Percentiles rank a stretch among this genome's conserved stretches.
These are phyloP conservation scores for Ustilago trichophora DNA, from an alignment of 1,284 basidiomycete genomes.

Conservation along the genomic window DNA sequence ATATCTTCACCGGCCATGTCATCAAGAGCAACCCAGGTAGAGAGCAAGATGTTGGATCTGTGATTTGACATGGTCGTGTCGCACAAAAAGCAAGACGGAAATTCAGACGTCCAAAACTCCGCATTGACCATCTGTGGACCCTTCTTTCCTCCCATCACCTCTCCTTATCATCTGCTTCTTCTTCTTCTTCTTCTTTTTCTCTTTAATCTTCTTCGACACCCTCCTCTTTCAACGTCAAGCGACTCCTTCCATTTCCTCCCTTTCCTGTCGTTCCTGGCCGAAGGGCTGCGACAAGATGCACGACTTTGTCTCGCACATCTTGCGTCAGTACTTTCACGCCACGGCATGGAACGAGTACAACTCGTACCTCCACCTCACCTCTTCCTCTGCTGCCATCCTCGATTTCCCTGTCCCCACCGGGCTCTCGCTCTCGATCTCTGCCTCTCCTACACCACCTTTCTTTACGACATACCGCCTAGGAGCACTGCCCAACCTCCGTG, in stretches of 20 bases:
- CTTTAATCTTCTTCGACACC: not conserved
- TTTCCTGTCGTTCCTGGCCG: not conserved
- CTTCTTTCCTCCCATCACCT: constrained; percentile 1
- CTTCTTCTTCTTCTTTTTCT: not conserved
- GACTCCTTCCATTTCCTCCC: too few relatives aligned
- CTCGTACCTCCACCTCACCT: constrained; percentile 86
- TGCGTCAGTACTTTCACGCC: constrained; percentile 85
- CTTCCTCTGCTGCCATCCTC: constrained; percentile 77
- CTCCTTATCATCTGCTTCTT: not conserved
- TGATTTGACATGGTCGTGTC: too few relatives aligned
- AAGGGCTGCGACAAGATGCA: constrained; percentile 42
- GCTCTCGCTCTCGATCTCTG: constrained; percentile 82
- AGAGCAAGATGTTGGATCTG: too few relatives aligned
- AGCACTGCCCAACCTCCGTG: constrained; percentile 86
- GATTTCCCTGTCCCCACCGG: constrained; percentile 84
- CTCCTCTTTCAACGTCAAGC: too few relatives aligned
- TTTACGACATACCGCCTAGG: constrained; percentile 93
- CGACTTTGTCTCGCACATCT: constrained; percentile 74
- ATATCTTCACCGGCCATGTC: too few relatives aligned
- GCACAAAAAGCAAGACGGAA: too few relatives aligned
- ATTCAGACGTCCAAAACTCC: too few relatives aligned
- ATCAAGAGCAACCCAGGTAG: too few relatives aligned
- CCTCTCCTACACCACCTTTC: constrained; percentile 80
- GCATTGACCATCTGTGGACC: constrained; percentile 14
- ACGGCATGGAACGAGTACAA: constrained; percentile 98